Conservation (phyloP, 768 basidiomycete genomes). For the Mycena pura region DNA sequence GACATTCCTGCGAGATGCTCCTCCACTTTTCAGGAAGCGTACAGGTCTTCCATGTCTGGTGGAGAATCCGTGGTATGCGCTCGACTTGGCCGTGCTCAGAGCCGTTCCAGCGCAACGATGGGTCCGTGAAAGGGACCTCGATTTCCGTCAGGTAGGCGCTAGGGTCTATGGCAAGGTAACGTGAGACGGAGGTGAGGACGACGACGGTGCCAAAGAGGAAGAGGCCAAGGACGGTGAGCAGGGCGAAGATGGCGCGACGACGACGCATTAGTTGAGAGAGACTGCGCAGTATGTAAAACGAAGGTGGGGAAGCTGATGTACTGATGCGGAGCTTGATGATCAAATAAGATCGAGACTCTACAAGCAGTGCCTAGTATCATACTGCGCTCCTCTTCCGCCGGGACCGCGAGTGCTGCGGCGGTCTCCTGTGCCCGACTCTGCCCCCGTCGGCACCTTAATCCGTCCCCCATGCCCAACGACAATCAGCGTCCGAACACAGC, state of each 20-base stretch:
- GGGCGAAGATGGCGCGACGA: constrained; percentile 17
- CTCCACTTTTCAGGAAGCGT: constrained; percentile 84
- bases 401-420: too few species aligned
- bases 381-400: background rate
- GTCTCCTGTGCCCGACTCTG: background rate
- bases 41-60: constrained; percentile 98
- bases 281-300: background rate
- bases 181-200: constrained; percentile 91
- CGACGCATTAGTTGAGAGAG: constrained; percentile 13
- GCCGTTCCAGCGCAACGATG: constrained; percentile 67
- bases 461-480: too few species aligned
- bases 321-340: background rate
- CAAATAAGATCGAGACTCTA: too few species aligned
- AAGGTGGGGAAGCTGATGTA: background rate
- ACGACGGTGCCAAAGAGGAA: constrained; percentile 86
- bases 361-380: too few species aligned
- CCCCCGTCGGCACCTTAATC: background rate
- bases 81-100: constrained; percentile 68
- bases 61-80: constrained; percentile 89
- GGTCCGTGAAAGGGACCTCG: constrained; percentile 68
- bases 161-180: constrained; percentile 83
- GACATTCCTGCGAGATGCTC: constrained; percentile 80
- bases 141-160: constrained; percentile 80
- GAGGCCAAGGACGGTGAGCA: constrained; percentile 49
- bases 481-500: constrained; percentile 13